A percentile compares a stretch with the other conserved stretches of the same genome.
phyloP scores from a whole-genome alignment of 257 asterid species.

The Solanum pennellii region DNA sequence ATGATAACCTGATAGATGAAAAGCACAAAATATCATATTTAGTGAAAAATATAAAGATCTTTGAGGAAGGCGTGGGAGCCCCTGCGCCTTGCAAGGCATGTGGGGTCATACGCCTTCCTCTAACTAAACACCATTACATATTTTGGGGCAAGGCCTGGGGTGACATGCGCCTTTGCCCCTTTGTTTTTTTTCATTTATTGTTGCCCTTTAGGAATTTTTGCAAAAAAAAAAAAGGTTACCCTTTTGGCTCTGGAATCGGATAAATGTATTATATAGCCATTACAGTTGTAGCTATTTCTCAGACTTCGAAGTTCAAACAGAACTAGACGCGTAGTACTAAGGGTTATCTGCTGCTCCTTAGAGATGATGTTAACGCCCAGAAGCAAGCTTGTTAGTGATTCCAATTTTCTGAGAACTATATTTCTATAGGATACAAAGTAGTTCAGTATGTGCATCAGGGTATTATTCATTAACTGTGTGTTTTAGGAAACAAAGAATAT shows the following conservation, averaged over 20 bases:
- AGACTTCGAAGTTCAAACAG: not conserved
- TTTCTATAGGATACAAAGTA: not conserved
- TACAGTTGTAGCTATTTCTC: not conserved
- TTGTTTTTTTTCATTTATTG: not conserved
- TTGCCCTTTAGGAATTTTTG: not conserved
- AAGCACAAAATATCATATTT: not conserved
- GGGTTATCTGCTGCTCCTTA: not conserved
- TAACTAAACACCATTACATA: not conserved
- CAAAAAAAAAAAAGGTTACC: not conserved
- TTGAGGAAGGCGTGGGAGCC: not conserved
- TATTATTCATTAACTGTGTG: not conserved
- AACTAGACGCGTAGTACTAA: not conserved
- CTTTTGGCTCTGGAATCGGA: not conserved
- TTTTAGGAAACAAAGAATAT: not conserved
- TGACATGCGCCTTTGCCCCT: not conserved
- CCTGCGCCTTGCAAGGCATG: not conserved
- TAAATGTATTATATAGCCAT: not conserved
- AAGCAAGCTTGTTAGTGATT: not conserved
- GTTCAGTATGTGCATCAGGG: not conserved
- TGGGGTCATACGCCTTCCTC: too few species aligned
- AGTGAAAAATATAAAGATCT: not conserved
- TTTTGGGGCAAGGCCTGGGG: not conserved
- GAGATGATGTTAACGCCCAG: not conserved
- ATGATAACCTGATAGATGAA: conserved; percentile 42
- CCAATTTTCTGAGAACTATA: not conserved